phyloP scores from a whole-genome alignment of 306 rosid genomes.

The Lablab purpureus region DNA sequence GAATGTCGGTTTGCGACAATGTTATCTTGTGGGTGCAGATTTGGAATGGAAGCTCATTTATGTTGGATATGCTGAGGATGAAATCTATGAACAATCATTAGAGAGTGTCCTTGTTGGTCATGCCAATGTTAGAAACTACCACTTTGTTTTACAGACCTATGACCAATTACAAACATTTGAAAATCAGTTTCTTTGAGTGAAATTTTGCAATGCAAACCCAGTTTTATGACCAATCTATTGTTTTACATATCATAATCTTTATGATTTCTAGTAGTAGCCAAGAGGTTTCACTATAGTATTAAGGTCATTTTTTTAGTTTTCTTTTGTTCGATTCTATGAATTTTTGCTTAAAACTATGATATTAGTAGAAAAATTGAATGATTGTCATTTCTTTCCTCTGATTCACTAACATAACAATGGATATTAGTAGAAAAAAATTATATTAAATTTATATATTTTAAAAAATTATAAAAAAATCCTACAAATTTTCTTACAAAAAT shows the following conservation, averaged over 20 bases:
- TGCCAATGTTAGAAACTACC: conserved; percentile 89
- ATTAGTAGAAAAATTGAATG: no score
- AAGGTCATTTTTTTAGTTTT: conserved; percentile 24
- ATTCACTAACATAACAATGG: no score
- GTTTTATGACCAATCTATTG: neutral
- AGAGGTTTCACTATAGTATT: conserved; percentile 4
- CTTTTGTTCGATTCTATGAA: neutral
- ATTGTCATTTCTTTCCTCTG: no score
- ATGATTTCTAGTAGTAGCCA: neutral
- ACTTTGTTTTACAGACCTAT: conserved; percentile 90
- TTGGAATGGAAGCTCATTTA: conserved; percentile 95
- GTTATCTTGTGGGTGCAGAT: conserved; percentile 54
- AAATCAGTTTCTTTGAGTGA: conserved; percentile 38
- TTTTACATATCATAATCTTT: conserved; percentile 16
- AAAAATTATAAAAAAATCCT: no score
- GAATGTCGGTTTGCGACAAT: no score
- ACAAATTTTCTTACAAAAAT: no score
- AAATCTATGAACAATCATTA: conserved; percentile 82
- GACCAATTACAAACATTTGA: conserved; percentile 43
- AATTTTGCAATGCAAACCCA: conserved; percentile 37
- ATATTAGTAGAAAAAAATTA: no score
- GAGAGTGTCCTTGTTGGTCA: conserved; percentile 97
- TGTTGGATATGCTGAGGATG: conserved; percentile 95
- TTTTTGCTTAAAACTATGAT: neutral
- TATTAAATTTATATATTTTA: no score